A percentile compares a stretch with the other conserved stretches of the same genome.
Evolutionary conservation across 2,329 filamentous ascomycete species (phyloP).

Genomic region (Ceratocystis destructans): DNA sequence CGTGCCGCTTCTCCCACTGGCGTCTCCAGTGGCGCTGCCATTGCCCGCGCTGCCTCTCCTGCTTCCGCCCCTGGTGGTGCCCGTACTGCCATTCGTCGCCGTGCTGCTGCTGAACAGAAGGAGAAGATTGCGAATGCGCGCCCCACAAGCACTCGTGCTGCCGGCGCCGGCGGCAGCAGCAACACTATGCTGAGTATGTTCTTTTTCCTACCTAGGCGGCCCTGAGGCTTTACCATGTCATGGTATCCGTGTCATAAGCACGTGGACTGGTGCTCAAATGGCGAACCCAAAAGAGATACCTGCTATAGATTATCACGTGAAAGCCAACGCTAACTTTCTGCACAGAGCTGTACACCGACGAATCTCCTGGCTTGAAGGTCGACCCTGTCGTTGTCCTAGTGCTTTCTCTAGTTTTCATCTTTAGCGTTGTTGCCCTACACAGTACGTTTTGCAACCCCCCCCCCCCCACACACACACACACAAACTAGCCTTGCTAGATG

Average conservation of each 20-base stretch:
- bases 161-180: conserved; percentile 87
- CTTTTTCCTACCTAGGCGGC: neutral
- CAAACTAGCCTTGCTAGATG: neutral
- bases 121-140: conserved; percentile 91
- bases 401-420: conserved; percentile 94
- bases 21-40: conserved; percentile 52
- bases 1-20: conserved; percentile 44
- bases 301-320: neutral
- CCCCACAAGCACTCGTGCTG: conserved; percentile 81
- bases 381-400: conserved; percentile 96
- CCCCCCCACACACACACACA: too few species aligned
- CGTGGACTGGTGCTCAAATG: neutral
- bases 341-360: conserved; percentile 86
- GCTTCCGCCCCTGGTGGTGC: conserved; percentile 74
- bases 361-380: conserved; percentile 92
- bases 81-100: conserved; percentile 86
- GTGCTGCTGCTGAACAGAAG: conserved; percentile 92
- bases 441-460: conserved; percentile 45
- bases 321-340: conserved; percentile 1
- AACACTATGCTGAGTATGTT: conserved; percentile 94
- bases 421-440: conserved; percentile 93
- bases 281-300: neutral
- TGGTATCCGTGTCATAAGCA: neutral
- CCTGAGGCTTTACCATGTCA: neutral
- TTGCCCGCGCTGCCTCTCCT: conserved; percentile 70